Base-by-base conservation (phyloP, 148 eudicot species). In the Heliamphora exappendiculata region DNA sequence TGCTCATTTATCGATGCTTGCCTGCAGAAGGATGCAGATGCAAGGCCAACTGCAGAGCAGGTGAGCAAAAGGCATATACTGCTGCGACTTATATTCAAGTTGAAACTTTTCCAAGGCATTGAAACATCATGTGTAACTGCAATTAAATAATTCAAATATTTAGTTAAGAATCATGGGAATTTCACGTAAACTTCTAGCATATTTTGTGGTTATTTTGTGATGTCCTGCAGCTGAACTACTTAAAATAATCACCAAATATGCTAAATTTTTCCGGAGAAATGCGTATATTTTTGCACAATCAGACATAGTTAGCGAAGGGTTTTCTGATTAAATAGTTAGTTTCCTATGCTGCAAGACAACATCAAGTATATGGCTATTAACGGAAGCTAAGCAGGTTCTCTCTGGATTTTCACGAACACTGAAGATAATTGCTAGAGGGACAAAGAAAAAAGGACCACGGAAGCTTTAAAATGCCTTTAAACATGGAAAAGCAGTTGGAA, bases 41-140 rank as follows among this genome's bases (percentile, higher is more conserved):
- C 90, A 58, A 89, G 98, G 86, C 98, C 97, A 19, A 92, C 96
- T 70, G 97, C 97, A 26, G 96, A 92, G 73, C 88, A 92, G 92
- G 98, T 94, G 66, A 87, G 85, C 45, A 84, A 62, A 81, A 74
- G 33, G 55, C 29, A 34, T 33, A 45, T 36, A n/a, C 45, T 47
- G 39, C 10, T 55, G 29, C 24, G 22, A 22, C 22, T 12, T 65
- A 49, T 17, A 20, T 24, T 7, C 60, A 59, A 13, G 50, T 24
- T 22, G 68, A 34, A 74, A 74, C 33, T 70, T 67, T 10, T 26
- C 24, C 67, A 22, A 2, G n/a, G 34, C 6, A 17, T 37, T 37
- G 36, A 62, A 51, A 36, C 58, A 24, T 66, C 19, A 55, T 8
- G 10, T 26, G 16, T 66, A n/a, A 67, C 33, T 67, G 4, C 31